Percentiles rank a stretch among this genome's conserved stretches.
These are phyloP conservation scores for Flaveria ramosissima DNA, from an alignment of 129 eudicot genomes.

Conservation along the genomic window DNA sequence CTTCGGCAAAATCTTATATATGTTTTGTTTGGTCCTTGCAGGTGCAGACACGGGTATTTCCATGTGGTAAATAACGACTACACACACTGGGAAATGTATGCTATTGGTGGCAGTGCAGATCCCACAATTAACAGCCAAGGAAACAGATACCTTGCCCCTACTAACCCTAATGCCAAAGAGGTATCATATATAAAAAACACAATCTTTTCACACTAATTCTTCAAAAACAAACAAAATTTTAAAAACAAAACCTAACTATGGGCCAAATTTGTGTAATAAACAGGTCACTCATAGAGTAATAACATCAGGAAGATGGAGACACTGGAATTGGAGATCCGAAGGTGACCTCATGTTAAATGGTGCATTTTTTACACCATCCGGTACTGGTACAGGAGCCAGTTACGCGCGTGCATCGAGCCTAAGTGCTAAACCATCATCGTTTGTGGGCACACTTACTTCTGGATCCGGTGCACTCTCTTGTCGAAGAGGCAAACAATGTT, in stretches of 20 bases:
- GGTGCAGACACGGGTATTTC: conserved; percentile 83
- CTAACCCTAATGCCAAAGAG: conserved; percentile 74
- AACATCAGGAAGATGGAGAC: conserved; percentile 54
- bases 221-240: background rate
- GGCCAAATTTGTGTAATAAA: conserved; percentile 1
- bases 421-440: conserved; percentile 82
- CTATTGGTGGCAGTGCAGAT: conserved; percentile 87
- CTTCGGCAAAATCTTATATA: background rate
- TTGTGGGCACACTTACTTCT: conserved; percentile 77
- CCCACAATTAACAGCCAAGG: conserved; percentile 97
- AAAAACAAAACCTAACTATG: background rate
- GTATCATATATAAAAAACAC: conserved; percentile 25
- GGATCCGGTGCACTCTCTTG: conserved; percentile 80
- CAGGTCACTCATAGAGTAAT: conserved; percentile 86
- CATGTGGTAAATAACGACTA: conserved; percentile 95
- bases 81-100: conserved; percentile 92
- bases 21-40: conserved; percentile 30
- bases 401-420: conserved; percentile 90
- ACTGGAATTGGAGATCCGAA: conserved; percentile 93
- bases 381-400: conserved; percentile 75
- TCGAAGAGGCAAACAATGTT: conserved; percentile 68
- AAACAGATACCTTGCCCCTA: conserved; percentile 77
- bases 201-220: background rate
- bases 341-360: conserved; percentile 87
- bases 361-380: conserved; percentile 82